Conservation (phyloP, 2,329 filamentous ascomycete species). For the Ramularia collo-cygni region DNA sequence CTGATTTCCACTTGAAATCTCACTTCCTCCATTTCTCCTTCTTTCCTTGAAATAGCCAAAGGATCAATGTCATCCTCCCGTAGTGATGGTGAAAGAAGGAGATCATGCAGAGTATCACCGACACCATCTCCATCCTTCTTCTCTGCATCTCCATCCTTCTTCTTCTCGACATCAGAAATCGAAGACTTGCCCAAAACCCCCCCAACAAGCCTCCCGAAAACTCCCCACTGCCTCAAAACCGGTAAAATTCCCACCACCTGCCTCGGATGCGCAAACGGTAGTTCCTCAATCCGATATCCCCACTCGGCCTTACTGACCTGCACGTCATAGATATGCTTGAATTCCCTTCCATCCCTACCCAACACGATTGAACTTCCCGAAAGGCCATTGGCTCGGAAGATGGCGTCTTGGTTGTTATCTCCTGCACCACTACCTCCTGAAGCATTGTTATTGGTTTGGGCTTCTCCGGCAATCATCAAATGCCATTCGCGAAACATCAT, state of each 20-base stretch:
- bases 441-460: not conserved
- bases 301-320: constrained; percentile 68
- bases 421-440: too few species aligned
- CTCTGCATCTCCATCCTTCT: constrained; percentile 1
- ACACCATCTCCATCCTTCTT: not conserved
- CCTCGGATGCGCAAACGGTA: constrained; percentile 71
- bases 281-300: constrained; percentile 56
- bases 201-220: constrained; percentile 58
- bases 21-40: constrained; percentile 3
- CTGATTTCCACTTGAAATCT: constrained; percentile 28
- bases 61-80: not conserved
- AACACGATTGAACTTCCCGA: constrained; percentile 6
- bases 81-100: not conserved
- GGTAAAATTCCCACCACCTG: constrained; percentile 71
- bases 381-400: constrained; percentile 3
- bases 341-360: constrained; percentile 14
- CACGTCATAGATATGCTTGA: constrained; percentile 51
- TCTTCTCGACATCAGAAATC: constrained; percentile 1
- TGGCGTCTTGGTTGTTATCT: not conserved
- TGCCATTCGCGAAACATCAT: constrained; percentile 9
- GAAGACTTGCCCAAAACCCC: constrained; percentile 8
- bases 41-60: not conserved
- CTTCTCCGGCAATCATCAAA: constrained; percentile 13
- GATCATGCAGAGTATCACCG: constrained; percentile 5
- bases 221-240: constrained; percentile 66